Evolutionary conservation across 73 alveolate genomes (phyloP), one percentile per base, ranked within the genome.

Genomic region (Paramecium octaurelia): DNA sequence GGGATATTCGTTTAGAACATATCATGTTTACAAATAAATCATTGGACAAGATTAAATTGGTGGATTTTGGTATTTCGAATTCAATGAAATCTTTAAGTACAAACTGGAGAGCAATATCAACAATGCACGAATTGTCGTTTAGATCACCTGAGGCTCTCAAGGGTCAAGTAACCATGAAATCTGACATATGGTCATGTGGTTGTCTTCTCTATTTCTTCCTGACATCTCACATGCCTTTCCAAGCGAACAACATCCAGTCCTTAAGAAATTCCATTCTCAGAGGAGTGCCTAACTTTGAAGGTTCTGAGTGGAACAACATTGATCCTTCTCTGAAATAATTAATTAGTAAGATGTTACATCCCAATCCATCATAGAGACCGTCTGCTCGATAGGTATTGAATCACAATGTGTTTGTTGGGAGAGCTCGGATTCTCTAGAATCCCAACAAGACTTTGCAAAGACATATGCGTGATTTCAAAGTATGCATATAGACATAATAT

Each of bases 141-240:
- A 40, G 29, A 44, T 34, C 91, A 44, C 91, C 91, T 80, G 91
- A 80, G 24, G 11, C 70, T 31, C 3, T 80, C 1, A 80, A 46
- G 27, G 91, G 91, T 1, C 3, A 21, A 10, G 16, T 3, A 10
- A 4, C 70, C 0, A 46, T 11, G 44, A 18, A 80, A 80, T 80
- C 91, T 24, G 91, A 80, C 12, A 80, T 80, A 20, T 80, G 91
- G 91, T 21, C 91, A 23, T 80, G 91, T 80, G 91, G 91, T 24
- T 80, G 91, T 80, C 57, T 80, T 31, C 73, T 80, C 43, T 80
- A 80, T 48, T 80, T 80, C 38, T 48, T 80, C 44, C 57, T 80
- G 1, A 80, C 76, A 20, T 80, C 77, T 24, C 70, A 40, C 38
- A 80, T 80, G 91, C 91, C 91, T 10, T 80, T 80, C 44, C 14